Evolutionary conservation across 2,329 filamentous ascomycete genomes (phyloP), one percentile per base, ranked within the genome.

Genomic region (Aspergillus uvarum): DNA sequence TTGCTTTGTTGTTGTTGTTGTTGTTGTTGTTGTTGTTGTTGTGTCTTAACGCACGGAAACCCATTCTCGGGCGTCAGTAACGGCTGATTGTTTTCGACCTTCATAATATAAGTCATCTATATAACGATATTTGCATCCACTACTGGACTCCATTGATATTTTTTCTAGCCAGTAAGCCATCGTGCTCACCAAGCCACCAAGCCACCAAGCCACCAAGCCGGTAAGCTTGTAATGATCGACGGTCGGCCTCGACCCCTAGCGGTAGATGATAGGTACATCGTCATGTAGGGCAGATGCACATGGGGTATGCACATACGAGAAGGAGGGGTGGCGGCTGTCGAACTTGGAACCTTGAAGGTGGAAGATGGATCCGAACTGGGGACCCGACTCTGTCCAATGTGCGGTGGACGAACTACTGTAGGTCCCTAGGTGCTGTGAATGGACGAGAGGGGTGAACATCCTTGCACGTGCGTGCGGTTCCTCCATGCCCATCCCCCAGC

Each of bases 61-160:
- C 51, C 35, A 35, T 42, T 53, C 42, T 53, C 51, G 51, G 51
- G 42, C 29, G 51, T 53, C 32, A 53, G 44, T 47, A 42, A 24
- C 32, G 32, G 32, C 51, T 53, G 51, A 24, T 22, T n/a, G 19
- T 26, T 19, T 21, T 53, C 26, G 22, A 53, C 22, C 24, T 44
- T 26, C 32, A 53, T 53, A 53, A 42, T 42, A 22, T 29, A 42
- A 42, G 38, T 53, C 51, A 52, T 42, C 29, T 16, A 53, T 53
- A 53, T 42, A 42, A 19, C 42, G 21, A 42, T 44, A 52, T 38
- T 52, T 29, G 26, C 26, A 29, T 29, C 8, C 26, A 29, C 8
- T 29, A 8, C 26, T 10, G 8, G 26, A 29, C 26, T 29, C 7
- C 7, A 10, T 29, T 29, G 26, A 29, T 29, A n/a, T 22, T 22